Conservation (phyloP, 2,329 filamentous ascomycete species). For the Colletotrichum zoysiae region DNA sequence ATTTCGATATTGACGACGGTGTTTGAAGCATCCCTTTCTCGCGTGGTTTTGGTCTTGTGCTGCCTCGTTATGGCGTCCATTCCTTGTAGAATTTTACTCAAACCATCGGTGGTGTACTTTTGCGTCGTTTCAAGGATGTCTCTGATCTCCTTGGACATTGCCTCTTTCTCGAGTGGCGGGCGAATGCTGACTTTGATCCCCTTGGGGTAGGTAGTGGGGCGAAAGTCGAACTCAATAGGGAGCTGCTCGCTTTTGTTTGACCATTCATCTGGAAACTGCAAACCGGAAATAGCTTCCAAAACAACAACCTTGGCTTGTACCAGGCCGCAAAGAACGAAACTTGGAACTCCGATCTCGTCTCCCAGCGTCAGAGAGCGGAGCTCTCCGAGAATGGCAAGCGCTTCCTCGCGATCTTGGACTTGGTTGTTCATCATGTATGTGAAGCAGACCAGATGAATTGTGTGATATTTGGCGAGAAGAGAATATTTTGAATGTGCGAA, state of each 20-base stretch:
- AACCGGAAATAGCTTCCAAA: background rate
- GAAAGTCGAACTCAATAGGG: background rate
- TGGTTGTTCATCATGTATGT: background rate
- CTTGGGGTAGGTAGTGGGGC: rapidly evolving
- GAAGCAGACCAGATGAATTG: background rate
- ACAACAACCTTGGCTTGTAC: rapidly evolving
- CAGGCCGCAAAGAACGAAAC: background rate
- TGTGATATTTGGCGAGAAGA: background rate
- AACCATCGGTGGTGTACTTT: background rate
- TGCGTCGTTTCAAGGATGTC: rapidly evolving
- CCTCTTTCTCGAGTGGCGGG: background rate
- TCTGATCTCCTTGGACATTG: background rate
- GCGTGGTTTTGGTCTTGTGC: background rate
- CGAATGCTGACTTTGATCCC: background rate
- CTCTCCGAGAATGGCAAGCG: background rate
- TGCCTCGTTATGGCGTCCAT: background rate
- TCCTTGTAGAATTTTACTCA: background rate
- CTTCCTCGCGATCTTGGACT: background rate
- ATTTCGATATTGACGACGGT: background rate
- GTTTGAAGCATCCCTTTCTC: too few species aligned
- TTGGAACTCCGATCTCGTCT: background rate
- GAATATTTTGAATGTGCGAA: too few species aligned
- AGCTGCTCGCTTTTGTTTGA: background rate
- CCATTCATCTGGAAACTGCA: background rate
- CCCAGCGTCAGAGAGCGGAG: background rate